phyloP scores from a whole-genome alignment of 2,329 filamentous ascomycete genomes.

The Colletotrichum cordylinicola region DNA sequence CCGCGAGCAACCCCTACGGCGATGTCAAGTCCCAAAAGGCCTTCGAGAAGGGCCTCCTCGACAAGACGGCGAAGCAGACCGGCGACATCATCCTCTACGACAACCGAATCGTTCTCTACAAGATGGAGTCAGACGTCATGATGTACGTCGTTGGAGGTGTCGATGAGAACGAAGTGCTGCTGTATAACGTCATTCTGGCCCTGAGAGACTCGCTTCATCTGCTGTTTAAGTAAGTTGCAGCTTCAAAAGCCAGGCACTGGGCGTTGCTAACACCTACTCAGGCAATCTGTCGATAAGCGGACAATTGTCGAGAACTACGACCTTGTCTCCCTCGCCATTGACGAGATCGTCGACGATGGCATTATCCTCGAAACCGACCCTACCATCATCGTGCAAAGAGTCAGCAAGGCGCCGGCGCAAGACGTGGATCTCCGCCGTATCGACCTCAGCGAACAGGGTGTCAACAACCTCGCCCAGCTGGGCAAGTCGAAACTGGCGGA shows the following conservation, averaged over 20 bases:
- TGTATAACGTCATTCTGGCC: slow-evolving; percentile 95
- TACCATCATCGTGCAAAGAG: slow-evolving; percentile 88
- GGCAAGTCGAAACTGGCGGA: slow-evolving; percentile 92
- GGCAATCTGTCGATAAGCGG: slow-evolving; percentile 95
- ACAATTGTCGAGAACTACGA: slow-evolving; percentile 98
- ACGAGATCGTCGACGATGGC: slow-evolving; percentile 94
- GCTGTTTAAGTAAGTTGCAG: slow-evolving; percentile 77
- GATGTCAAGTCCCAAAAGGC: slow-evolving; percentile 92
- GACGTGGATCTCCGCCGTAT: slow-evolving; percentile 94
- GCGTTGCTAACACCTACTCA: slow-evolving; percentile 38
- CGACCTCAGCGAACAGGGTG: slow-evolving; percentile 92
- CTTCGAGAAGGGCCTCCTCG: slow-evolving; percentile 93
- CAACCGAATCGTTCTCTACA: slow-evolving; percentile 95
- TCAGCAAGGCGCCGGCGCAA: slow-evolving; percentile 89
- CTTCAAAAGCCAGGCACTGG: neutral
- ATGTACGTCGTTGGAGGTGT: slow-evolving; percentile 88
- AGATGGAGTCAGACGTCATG: slow-evolving; percentile 97
- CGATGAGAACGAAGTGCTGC: slow-evolving; percentile 95
- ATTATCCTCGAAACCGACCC: slow-evolving; percentile 98
- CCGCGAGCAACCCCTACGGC: slow-evolving; percentile 75
- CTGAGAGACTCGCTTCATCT: slow-evolving; percentile 89
- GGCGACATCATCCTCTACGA: slow-evolving; percentile 98
- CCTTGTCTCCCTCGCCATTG: slow-evolving; percentile 88
- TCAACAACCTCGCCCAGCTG: slow-evolving; percentile 93
- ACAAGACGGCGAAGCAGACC: slow-evolving; percentile 95